Evolutionary conservation across 257 asterid genomes (phyloP).

Genomic region (Cinchona pubescens): DNA sequence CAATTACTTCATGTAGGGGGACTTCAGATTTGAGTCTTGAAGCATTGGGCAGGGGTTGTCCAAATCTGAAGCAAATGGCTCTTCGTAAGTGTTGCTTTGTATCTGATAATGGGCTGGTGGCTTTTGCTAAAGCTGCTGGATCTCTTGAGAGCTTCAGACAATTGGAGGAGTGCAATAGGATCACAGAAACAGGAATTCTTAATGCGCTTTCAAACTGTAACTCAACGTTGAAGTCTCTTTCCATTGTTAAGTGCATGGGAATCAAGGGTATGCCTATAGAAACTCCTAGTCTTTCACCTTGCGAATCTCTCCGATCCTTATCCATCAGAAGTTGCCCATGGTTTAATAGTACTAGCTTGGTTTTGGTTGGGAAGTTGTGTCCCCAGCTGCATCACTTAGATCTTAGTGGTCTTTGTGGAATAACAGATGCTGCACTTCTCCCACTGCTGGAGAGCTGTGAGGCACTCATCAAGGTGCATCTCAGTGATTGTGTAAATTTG

Average conservation of each 20-base stretch:
- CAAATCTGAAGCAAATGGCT: slow-evolving; percentile 52
- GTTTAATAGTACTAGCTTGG: slow-evolving; percentile 63
- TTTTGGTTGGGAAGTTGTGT: slow-evolving; percentile 74
- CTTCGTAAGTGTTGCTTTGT: slow-evolving; percentile 66
- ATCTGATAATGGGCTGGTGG: slow-evolving; percentile 68
- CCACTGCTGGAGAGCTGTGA: slow-evolving; percentile 60
- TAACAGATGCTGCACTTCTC: slow-evolving; percentile 71
- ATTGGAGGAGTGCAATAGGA: slow-evolving; percentile 82
- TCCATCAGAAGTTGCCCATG: slow-evolving; percentile 78
- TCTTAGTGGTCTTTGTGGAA: slow-evolving; percentile 66
- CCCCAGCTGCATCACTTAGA: slow-evolving; percentile 75
- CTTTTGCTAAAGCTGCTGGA: slow-evolving; percentile 55
- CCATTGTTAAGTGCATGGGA: slow-evolving; percentile 74
- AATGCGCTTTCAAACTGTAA: slow-evolving; percentile 59
- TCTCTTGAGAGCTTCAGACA: slow-evolving; percentile 68
- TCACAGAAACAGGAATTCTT: slow-evolving; percentile 64
- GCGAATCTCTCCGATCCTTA: slow-evolving; percentile 72
- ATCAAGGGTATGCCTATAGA: slow-evolving; percentile 54
- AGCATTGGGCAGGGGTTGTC: slow-evolving; percentile 65
- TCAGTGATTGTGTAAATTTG: slow-evolving; percentile 60
- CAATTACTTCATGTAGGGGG: slow-evolving; percentile 63
- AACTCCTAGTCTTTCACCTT: slow-evolving; percentile 47
- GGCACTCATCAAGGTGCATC: slow-evolving; percentile 60
- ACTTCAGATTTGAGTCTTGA: slow-evolving; percentile 65
- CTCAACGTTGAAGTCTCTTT: slow-evolving; percentile 64